Evolutionary conservation across 139 green algal species (phyloP).

Genomic region (Chlorokybus atmophyticus): DNA sequence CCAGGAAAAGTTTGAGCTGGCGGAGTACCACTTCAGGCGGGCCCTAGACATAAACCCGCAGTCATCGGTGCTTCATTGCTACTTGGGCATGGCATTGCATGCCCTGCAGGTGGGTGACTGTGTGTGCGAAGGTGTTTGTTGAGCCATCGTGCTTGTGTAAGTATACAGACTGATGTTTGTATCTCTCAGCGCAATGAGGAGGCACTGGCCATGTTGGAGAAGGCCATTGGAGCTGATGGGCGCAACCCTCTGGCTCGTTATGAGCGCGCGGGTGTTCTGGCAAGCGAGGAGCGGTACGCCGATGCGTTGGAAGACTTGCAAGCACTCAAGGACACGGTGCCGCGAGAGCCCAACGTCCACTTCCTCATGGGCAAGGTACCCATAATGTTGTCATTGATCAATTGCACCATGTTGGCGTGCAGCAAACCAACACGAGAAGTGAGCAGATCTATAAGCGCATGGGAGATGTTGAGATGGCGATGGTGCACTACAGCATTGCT

Average conservation of each 20-base stretch:
- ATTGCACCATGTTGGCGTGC: too few relatives aligned
- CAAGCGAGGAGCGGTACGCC: not conserved
- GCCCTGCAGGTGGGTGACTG: slow-evolving; percentile 31
- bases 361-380: slow-evolving; percentile 73
- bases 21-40: slow-evolving; percentile 70
- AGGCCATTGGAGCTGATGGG: slow-evolving; percentile 59
- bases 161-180: not conserved
- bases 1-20: slow-evolving; percentile 83
- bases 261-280: not conserved
- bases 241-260: slow-evolving; percentile 87
- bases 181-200: slow-evolving; percentile 33
- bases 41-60: slow-evolving; percentile 57
- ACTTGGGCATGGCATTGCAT: slow-evolving; percentile 69
- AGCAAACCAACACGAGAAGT: too few relatives aligned
- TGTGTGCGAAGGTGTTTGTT: not conserved
- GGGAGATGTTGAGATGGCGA: slow-evolving; percentile 47
- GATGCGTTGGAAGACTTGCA: slow-evolving; percentile 60
- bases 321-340: slow-evolving; percentile 55
- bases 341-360: slow-evolving; percentile 67
- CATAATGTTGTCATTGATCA: too few relatives aligned
- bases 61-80: slow-evolving; percentile 79
- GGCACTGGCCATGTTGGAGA: slow-evolving; percentile 55
- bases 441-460: slow-evolving; percentile 60
- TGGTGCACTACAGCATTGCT: slow-evolving; percentile 50
- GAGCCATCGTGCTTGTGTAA: not conserved